Conservation (phyloP, 768 basidiomycete species). For the Tulasnella sp. region DNA sequence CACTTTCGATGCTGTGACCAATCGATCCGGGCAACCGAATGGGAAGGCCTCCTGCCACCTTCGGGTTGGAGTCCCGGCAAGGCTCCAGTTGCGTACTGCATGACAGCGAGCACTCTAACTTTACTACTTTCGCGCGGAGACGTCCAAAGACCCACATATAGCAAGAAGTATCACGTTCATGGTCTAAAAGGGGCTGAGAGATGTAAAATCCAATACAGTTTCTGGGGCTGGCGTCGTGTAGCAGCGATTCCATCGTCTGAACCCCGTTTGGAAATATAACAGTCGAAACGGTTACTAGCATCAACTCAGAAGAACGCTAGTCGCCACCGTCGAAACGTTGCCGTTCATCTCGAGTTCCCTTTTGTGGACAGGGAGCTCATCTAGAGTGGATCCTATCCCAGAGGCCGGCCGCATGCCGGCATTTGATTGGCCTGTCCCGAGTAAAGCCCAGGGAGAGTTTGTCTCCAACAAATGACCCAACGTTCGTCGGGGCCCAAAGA, state of each 20-base stretch:
- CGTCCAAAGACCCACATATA: neutral
- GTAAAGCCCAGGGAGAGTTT: neutral
- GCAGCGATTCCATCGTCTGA: neutral
- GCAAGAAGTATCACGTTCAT: neutral
- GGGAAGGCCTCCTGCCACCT: neutral
- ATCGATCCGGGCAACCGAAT: neutral
- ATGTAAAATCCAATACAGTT: constrained; percentile 5
- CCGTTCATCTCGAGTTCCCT: constrained; percentile 3
- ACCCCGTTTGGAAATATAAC: neutral
- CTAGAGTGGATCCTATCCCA: neutral
- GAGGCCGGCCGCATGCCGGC: neutral
- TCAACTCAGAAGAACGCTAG: neutral
- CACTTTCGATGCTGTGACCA: neutral
- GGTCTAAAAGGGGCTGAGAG: neutral
- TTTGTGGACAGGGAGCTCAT: constrained; percentile 8
- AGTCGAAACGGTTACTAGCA: constrained; percentile 2
- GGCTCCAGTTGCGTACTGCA: neutral
- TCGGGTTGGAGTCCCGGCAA: neutral
- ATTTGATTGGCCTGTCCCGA: constrained; percentile 13
- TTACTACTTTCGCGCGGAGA: too few relatives aligned
- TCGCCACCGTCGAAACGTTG: neutral
- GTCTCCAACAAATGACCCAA: constrained; percentile 4
- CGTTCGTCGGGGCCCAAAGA: constrained; percentile 11
- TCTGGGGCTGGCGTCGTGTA: neutral
- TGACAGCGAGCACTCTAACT: neutral